phyloP scores from a whole-genome alignment of 2,329 filamentous ascomycete species.

The Xylariaceae sp. region DNA sequence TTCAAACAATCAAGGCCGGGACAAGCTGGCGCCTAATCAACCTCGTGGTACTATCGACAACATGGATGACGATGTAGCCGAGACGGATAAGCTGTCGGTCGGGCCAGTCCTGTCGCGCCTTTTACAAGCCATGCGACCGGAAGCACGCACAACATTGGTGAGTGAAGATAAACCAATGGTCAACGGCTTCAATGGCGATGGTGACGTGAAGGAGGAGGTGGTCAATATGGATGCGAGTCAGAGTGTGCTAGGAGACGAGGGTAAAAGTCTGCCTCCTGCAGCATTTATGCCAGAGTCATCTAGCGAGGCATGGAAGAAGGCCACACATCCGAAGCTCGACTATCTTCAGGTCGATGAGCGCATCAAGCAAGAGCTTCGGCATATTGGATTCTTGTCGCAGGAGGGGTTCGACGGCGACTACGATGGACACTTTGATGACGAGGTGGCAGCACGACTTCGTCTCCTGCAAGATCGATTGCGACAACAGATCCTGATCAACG shows the following conservation, averaged over 20 bases:
- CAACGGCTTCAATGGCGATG: conserved; percentile 43
- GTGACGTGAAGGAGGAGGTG: conserved; percentile 50
- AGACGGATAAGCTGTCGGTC: conserved; percentile 83
- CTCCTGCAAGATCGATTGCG: conserved; percentile 77
- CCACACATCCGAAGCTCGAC: conserved; percentile 69
- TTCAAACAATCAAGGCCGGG: conserved; percentile 53
- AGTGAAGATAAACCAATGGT: conserved; percentile 53
- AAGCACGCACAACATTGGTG: conserved; percentile 49
- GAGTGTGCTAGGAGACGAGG: conserved; percentile 36
- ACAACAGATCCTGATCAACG: conserved; percentile 80
- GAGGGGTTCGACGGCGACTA: conserved; percentile 67
- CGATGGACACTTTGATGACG: conserved; percentile 86
- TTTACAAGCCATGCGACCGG: conserved; percentile 74
- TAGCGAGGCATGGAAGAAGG: conserved; percentile 72
- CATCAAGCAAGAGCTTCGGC: conserved; percentile 81
- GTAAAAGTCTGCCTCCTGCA: conserved; percentile 57
- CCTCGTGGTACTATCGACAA: conserved; percentile 80
- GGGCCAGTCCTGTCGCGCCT: conserved; percentile 81
- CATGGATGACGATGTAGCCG: conserved; percentile 78
- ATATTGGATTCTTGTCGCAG: conserved; percentile 77
- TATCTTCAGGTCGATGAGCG: conserved; percentile 85
- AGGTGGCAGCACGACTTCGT: conserved; percentile 83
- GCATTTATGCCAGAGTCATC: conserved; percentile 74
- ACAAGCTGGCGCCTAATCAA: conserved; percentile 72
- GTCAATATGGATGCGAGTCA: conserved; percentile 42